These are phyloP conservation scores for Tricharina praecox DNA, from an alignment of 495 filamentous ascomycete genomes.

Conservation along the genomic window DNA sequence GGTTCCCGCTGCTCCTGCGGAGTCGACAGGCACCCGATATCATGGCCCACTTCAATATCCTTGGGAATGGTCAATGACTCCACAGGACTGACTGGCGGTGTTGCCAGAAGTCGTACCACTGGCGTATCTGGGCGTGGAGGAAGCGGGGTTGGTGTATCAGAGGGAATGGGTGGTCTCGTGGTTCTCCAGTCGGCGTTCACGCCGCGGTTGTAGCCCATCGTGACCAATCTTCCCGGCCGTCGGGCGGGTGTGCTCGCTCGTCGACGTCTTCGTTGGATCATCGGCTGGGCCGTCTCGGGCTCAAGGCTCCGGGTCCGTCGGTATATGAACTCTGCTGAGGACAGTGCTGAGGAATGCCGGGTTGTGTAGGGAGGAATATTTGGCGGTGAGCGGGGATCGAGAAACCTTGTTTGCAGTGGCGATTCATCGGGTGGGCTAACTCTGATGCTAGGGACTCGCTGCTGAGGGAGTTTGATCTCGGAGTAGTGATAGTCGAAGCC, in stretches of 20 bases:
- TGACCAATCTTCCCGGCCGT: not conserved
- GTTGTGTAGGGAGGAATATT: not conserved
- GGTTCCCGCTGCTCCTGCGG: not conserved
- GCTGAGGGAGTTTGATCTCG: not conserved
- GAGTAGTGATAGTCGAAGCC: not conserved
- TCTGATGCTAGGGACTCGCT: not conserved
- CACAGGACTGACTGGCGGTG: not conserved
- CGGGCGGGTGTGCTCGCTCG: not conserved
- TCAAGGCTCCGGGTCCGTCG: not conserved
- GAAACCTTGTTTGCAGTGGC: not conserved
- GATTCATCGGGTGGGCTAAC: not conserved
- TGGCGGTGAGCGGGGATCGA: not conserved
- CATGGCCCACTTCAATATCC: not conserved
- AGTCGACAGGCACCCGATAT: not conserved
- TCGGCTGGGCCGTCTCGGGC: not conserved
- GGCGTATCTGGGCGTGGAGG: not conserved
- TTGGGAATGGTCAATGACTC: not conserved
- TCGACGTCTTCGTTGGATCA: not conserved
- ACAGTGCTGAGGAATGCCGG: not conserved
- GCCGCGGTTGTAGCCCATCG: not conserved
- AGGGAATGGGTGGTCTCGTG: too few species aligned
- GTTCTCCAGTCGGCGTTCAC: too few species aligned
- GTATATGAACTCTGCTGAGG: not conserved
- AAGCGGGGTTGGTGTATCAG: not conserved
- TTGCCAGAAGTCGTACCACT: not conserved